Evolutionary conservation across 208 protist species (phyloP).

Genomic region (Kentomonas sorsogonicus): DNA sequence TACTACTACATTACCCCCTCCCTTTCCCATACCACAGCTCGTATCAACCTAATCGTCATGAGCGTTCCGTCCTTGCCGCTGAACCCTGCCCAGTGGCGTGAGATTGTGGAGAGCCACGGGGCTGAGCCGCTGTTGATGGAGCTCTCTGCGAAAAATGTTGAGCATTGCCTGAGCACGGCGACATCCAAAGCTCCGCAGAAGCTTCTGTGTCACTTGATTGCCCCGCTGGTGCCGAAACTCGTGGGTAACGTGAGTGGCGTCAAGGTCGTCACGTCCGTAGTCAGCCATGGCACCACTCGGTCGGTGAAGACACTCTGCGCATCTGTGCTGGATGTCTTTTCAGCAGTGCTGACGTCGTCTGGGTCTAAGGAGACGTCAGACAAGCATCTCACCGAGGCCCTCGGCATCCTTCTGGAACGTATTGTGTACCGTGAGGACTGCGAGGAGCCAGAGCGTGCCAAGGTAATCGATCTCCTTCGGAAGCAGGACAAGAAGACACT

Average conservation of each 20-base stretch:
- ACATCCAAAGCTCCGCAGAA: conserved; percentile 61
- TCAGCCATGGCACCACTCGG: conserved; percentile 60
- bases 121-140: conserved; percentile 40
- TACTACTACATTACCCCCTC: too few relatives aligned
- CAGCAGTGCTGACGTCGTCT: too few relatives aligned
- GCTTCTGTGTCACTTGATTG: conserved; percentile 44
- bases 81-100: conserved; percentile 60
- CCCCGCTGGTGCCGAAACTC: conserved; percentile 43
- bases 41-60: too few relatives aligned
- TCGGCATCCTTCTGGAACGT: conserved; percentile 56
- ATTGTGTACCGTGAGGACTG: conserved; percentile 75
- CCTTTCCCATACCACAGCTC: too few relatives aligned
- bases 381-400: conserved; percentile 21
- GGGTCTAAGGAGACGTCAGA: conserved; percentile 17
- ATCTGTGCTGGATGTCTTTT: conserved; percentile 25
- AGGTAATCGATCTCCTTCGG: conserved; percentile 35
- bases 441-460: conserved; percentile 26
- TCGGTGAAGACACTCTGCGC: conserved; percentile 51
- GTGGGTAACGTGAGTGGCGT: conserved; percentile 33
- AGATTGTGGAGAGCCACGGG: conserved; percentile 43
- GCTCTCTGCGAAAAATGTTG: conserved; percentile 65
- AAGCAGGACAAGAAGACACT: conserved; percentile 18
- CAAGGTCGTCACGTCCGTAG: conserved; percentile 62
- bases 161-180: conserved; percentile 62
- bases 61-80: conserved; percentile 22